Percentiles rank a stretch among this genome's conserved stretches.
Evolutionary conservation across 2,329 filamentous ascomycete species (phyloP).

Genomic region (Rhynchosporium secalis): DNA sequence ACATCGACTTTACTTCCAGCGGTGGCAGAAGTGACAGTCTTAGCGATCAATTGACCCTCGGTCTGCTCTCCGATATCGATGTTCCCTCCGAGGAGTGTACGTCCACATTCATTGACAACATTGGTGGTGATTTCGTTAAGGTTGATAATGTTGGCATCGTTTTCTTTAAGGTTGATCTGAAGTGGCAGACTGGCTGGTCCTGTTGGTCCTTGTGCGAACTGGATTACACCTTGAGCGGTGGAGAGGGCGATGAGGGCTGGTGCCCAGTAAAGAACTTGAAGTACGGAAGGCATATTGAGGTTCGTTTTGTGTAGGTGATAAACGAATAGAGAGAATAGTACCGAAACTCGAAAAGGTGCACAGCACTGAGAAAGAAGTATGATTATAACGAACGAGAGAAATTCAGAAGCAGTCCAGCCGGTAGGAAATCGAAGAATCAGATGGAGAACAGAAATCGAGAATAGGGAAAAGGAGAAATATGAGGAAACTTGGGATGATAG

Average conservation of each 20-base stretch:
- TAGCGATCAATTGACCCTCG: slow-evolving; percentile 50
- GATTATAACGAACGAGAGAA: slow-evolving; percentile 9
- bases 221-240: slow-evolving; percentile 49
- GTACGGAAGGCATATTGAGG: slow-evolving; percentile 45
- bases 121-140: slow-evolving; percentile 54
- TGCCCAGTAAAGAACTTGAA: slow-evolving; percentile 28
- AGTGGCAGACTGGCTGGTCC: slow-evolving; percentile 36
- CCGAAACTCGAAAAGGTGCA: slow-evolving; percentile 11
- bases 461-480: not conserved
- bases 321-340: not conserved
- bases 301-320: slow-evolving; percentile 28
- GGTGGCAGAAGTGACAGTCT: slow-evolving; percentile 44
- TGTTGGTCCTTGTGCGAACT: slow-evolving; percentile 61
- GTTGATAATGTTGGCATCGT: slow-evolving; percentile 63
- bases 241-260: slow-evolving; percentile 42
- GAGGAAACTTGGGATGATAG: slow-evolving; percentile 3
- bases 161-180: slow-evolving; percentile 32
- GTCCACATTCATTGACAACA: slow-evolving; percentile 60
- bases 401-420: slow-evolving; percentile 8
- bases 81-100: slow-evolving; percentile 59
- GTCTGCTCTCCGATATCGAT: slow-evolving; percentile 61
- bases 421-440: slow-evolving; percentile 3
- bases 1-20: slow-evolving; percentile 8
- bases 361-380: slow-evolving; percentile 12
- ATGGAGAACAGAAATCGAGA: slow-evolving; percentile 9